phyloP scores from a whole-genome alignment of 2,329 filamentous ascomycete genomes.

The Erysiphe pulchra region DNA sequence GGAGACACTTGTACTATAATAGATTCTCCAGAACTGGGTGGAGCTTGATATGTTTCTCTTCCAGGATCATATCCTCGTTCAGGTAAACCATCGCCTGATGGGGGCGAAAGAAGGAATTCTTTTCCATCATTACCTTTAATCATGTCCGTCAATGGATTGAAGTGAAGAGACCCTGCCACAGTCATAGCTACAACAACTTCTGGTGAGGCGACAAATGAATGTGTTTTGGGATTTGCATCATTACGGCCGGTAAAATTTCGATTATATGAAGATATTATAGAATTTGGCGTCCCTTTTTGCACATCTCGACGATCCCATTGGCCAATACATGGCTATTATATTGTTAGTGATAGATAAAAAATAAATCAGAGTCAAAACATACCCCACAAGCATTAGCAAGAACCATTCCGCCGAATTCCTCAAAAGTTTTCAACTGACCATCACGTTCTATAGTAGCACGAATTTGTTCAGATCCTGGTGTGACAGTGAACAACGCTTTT shows the following conservation, averaged over 20 bases:
- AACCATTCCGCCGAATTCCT: conserved; percentile 86
- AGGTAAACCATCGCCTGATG: conserved; percentile 62
- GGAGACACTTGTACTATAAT: conserved; percentile 68
- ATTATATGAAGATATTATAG: conserved; percentile 97
- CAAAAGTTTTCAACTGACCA: conserved; percentile 77
- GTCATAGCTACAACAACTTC: conserved; percentile 73
- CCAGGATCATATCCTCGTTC: conserved; percentile 67
- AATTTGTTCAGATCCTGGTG: conserved; percentile 91
- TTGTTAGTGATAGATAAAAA: neutral
- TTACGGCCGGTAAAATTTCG: conserved; percentile 98
- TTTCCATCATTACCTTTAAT: conserved; percentile 92
- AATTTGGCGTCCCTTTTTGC: conserved; percentile 87
- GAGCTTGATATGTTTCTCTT: conserved; percentile 85
- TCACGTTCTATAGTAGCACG: conserved; percentile 64
- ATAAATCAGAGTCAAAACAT: conserved; percentile 33
- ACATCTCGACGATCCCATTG: conserved; percentile 91
- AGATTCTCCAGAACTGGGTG: conserved; percentile 48
- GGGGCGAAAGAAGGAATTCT: conserved; percentile 67
- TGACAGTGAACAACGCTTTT: conserved; percentile 82
- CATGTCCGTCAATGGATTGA: conserved; percentile 84
- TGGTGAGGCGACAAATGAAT: conserved; percentile 79
- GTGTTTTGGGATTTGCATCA: conserved; percentile 82
- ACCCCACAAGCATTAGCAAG: conserved; percentile 87
- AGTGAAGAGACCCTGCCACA: conserved; percentile 61
- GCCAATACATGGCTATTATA: conserved; percentile 39